Evolutionary conservation across 2,329 filamentous ascomycete genomes (phyloP).

Genomic region (Fusarium siculi): DNA sequence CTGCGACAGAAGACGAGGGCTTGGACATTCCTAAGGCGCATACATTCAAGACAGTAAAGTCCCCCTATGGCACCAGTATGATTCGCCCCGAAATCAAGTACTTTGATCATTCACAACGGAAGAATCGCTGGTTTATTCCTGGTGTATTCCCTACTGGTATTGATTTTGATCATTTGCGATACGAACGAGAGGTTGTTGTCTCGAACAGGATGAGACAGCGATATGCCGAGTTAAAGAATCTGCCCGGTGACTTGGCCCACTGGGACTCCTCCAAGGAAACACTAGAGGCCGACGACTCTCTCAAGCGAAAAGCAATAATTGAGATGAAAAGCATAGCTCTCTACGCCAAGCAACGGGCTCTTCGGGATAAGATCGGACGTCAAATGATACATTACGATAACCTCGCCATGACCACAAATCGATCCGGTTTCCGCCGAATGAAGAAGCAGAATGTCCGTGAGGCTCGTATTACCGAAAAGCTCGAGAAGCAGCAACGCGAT

Average conservation of each 20-base stretch:
- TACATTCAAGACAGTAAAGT: slow-evolving; percentile 78
- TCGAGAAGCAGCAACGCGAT: slow-evolving; percentile 98
- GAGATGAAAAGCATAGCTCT: slow-evolving; percentile 92
- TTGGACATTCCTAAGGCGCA: slow-evolving; percentile 54
- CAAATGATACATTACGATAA: slow-evolving; percentile 97
- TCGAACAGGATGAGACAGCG: slow-evolving; percentile 91
- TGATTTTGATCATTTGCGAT: slow-evolving; percentile 84
- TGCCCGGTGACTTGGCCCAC: slow-evolving; percentile 86
- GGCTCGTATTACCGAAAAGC: slow-evolving; percentile 96
- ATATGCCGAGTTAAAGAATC: slow-evolving; percentile 82
- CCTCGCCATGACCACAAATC: slow-evolving; percentile 95
- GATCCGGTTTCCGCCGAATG: slow-evolving; percentile 87
- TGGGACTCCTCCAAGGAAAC: slow-evolving; percentile 81
- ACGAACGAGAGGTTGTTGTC: slow-evolving; percentile 87
- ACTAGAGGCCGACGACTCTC: slow-evolving; percentile 77
- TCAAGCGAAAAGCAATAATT: slow-evolving; percentile 91
- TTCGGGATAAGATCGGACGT: slow-evolving; percentile 87
- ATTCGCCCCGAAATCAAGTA: slow-evolving; percentile 76
- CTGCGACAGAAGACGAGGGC: slow-evolving; percentile 47
- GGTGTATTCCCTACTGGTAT: slow-evolving; percentile 90
- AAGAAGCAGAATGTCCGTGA: slow-evolving; percentile 98
- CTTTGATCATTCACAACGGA: slow-evolving; percentile 78
- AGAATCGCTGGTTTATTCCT: slow-evolving; percentile 82
- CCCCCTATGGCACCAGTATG: slow-evolving; percentile 71
- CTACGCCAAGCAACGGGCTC: slow-evolving; percentile 86